Percentiles rank a stretch among this genome's conserved stretches.
phyloP scores from a whole-genome alignment of 148 eudicot species.

The Linanthus parryae region DNA sequence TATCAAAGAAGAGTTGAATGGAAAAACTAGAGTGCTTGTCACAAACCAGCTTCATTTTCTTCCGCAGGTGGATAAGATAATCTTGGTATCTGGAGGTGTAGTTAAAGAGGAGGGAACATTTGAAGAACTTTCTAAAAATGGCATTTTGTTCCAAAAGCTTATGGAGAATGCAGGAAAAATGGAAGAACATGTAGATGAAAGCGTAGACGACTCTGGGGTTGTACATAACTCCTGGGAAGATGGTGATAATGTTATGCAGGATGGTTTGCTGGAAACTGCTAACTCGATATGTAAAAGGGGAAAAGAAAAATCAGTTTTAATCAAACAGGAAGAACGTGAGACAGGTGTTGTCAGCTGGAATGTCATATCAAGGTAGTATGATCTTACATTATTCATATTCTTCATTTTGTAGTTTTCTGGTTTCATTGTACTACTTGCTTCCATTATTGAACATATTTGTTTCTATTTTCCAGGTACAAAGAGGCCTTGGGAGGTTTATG shows the following conservation, averaged over 20 bases:
- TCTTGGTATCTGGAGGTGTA: slow-evolving; percentile 39
- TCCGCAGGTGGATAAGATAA: slow-evolving; percentile 47
- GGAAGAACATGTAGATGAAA: slow-evolving; percentile 38
- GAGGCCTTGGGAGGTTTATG: slow-evolving; percentile 52
- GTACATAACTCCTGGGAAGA: slow-evolving; percentile 12
- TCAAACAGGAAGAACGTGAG: slow-evolving; percentile 51
- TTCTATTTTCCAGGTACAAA: slow-evolving; percentile 38
- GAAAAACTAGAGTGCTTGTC: slow-evolving; percentile 52
- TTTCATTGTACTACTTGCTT: too few species aligned
- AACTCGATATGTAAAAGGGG: slow-evolving; percentile 16
- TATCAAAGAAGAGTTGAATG: slow-evolving; percentile 42
- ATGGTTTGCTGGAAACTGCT: slow-evolving; percentile 16
- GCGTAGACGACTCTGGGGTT: slow-evolving; percentile 1
- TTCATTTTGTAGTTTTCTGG: too few species aligned
- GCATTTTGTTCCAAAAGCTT: slow-evolving; percentile 37
- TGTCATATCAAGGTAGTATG: slow-evolving; percentile 36
- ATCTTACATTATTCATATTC: background rate
- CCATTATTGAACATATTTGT: too few species aligned
- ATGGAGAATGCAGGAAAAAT: slow-evolving; percentile 52
- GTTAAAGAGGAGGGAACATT: slow-evolving; percentile 59
- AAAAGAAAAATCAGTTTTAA: slow-evolving; percentile 34
- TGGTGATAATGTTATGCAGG: slow-evolving; percentile 6
- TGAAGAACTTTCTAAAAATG: slow-evolving; percentile 41
- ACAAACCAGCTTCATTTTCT: slow-evolving; percentile 59
- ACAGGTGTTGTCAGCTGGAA: slow-evolving; percentile 48